Evolutionary conservation across 345 rosid species (phyloP), one percentile per base, ranked within the genome.

Genomic region (Durio zibethinus): DNA sequence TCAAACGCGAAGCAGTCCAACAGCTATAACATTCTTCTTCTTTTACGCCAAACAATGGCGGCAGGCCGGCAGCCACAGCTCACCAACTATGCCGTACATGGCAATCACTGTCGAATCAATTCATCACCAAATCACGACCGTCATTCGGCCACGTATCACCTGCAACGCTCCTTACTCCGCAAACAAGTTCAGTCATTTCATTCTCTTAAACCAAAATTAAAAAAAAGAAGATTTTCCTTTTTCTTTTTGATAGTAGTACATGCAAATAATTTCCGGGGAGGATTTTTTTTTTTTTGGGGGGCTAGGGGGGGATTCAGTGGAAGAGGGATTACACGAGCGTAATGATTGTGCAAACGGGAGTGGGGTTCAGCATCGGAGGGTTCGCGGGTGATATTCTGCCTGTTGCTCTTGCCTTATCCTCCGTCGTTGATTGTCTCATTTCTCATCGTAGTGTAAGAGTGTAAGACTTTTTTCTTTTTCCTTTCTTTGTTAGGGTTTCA

Each of bases 361-460:
- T 88, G 1, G 91, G 91, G 3, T 91, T 91, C 23, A 57, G 86
- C 65, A 84, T 88, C 18, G 93, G 92, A 45, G 92, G 94, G 18
- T 90, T 76, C 59, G 92, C 92, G 12, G 94, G 92, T 5, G 94
- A 90, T 75, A 89, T 90, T 27, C 75, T 88, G 78, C 89, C 94
- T 0, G 87, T 88, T 52, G 88, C 88, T 77, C 88, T 89, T 12
- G 84, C 92, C 29, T 80, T 88, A 35, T 84, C 91, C 60, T 82
- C 90, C 18, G 88, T 87, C 42, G 92, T 88, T 3, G 94, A 88
- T 83, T 90, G 91, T 77, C 92, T 90, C 72, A 86, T 90, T 69
- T 82, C 88, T 11, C 91, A 90, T 69, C 93, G 90, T 27, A 90
- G 88, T 62, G 90, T 90, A 80, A 16, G 53, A 27, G 21, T 7